Conservation (phyloP, 2,329 filamentous ascomycete species). For the Paraphaeosphaeria minitans region DNA sequence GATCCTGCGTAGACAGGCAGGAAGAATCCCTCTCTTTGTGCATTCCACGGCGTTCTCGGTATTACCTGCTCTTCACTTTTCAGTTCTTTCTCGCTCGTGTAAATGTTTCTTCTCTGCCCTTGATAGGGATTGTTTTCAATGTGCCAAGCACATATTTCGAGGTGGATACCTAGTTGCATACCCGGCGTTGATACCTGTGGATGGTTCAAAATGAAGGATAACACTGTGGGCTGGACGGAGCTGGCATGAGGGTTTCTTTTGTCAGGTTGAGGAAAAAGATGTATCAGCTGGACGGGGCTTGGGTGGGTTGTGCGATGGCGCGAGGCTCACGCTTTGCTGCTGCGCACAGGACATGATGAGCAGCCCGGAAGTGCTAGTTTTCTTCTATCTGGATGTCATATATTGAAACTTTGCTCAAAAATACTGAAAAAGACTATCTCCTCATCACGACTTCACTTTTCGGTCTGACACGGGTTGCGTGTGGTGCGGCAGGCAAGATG, state of each 20-base stretch:
- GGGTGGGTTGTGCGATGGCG: background rate
- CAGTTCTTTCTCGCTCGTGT: constrained; percentile 17
- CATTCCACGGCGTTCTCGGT: constrained; percentile 28
- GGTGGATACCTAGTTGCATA: constrained; percentile 24
- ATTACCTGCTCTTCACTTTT: constrained; percentile 9
- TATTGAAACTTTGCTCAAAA: constrained; percentile 1
- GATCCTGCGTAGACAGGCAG: constrained; percentile 12
- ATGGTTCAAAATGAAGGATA: constrained; percentile 16
- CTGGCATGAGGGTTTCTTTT: constrained; percentile 17
- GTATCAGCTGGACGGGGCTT: background rate
- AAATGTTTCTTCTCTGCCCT: constrained; percentile 11
- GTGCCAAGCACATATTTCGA: constrained; percentile 4
- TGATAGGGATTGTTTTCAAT: constrained; percentile 14
- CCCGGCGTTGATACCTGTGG: constrained; percentile 19
- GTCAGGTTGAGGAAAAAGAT: constrained; percentile 3
- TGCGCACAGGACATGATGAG: background rate
- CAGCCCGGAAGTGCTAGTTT: background rate
- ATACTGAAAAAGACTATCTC: background rate
- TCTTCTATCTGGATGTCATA: constrained; percentile 3
- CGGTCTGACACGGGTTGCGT: background rate
- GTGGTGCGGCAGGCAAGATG: no score
- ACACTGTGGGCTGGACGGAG: constrained; percentile 5
- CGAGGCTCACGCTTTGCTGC: background rate
- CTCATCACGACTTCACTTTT: background rate
- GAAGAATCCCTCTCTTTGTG: constrained; percentile 9